Evolutionary conservation across 2,329 filamentous ascomycete genomes (phyloP).

Genomic region (Verticillium tricorpus): DNA sequence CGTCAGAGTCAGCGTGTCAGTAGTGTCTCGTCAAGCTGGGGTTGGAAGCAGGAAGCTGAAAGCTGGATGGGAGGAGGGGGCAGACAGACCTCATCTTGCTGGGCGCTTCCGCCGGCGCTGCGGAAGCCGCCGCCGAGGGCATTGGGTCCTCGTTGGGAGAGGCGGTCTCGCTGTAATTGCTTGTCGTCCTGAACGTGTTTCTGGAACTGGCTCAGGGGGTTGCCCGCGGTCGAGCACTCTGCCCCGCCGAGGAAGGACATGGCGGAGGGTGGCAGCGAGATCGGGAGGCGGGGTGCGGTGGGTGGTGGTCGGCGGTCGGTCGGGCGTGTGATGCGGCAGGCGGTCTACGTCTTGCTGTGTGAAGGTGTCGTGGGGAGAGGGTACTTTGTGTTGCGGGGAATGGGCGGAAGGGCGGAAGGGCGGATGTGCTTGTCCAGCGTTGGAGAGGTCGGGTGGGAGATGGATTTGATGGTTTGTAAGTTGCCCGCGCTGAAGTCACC

Average conservation of each 20-base stretch:
- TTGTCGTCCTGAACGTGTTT: conserved; percentile 98
- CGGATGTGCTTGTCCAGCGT: too few species aligned
- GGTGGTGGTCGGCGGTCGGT: background rate
- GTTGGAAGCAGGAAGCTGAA: background rate
- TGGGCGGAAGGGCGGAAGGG: background rate
- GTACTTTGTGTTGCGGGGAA: background rate
- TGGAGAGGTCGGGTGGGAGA: background rate
- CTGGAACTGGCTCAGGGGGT: conserved; percentile 94
- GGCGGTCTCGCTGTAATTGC: conserved; percentile 84
- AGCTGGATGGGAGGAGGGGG: background rate
- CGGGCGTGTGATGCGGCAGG: background rate
- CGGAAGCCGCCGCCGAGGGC: conserved; percentile 73
- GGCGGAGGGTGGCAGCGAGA: conserved; percentile 15
- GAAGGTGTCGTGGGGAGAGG: background rate
- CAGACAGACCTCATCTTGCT: conserved; percentile 66
- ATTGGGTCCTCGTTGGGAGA: conserved; percentile 70
- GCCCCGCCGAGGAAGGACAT: conserved; percentile 97
- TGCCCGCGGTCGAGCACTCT: conserved; percentile 93
- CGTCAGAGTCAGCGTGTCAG: conserved; percentile 6
- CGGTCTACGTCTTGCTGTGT: background rate
- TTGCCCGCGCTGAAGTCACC: background rate
- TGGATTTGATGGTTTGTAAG: background rate
- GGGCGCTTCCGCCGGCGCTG: conserved; percentile 61
- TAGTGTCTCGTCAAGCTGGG: background rate
- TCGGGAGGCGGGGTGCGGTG: background rate